Evolutionary conservation across 306 rosid genomes (phyloP).

Genomic region (Quercus gilva): DNA sequence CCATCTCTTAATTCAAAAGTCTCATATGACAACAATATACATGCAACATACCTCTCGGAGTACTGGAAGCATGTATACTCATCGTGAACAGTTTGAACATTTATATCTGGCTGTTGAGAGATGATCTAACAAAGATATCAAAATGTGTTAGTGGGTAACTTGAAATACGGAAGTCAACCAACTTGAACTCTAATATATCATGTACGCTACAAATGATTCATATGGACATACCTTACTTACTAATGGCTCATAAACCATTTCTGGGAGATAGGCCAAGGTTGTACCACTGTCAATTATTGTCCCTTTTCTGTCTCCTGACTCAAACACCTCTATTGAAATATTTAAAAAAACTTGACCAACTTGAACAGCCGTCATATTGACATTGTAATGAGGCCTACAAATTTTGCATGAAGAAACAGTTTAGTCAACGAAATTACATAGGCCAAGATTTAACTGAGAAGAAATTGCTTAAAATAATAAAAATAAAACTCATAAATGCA

Average conservation of each 20-base stretch:
- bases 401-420: conserved; percentile 18
- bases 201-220: neutral
- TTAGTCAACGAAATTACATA: conserved; percentile 16
- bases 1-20: neutral
- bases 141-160: conserved; percentile 17
- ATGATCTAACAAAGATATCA: conserved; percentile 53
- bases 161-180: neutral
- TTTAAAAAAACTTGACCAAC: conserved; percentile 63
- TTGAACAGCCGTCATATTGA: conserved; percentile 91
- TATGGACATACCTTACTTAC: conserved; percentile 54
- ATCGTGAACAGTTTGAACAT: conserved; percentile 73
- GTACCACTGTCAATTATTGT: conserved; percentile 97
- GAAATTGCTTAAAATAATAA: neutral
- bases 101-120: conserved; percentile 65
- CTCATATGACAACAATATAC: conserved; percentile 6
- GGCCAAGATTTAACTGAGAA: conserved; percentile 4
- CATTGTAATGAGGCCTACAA: conserved; percentile 84
- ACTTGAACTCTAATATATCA: neutral
- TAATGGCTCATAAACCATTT: conserved; percentile 71
- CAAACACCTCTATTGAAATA: conserved; percentile 61
- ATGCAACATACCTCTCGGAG: conserved; percentile 63
- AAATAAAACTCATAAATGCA: conserved; percentile 2
- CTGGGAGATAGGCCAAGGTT: conserved; percentile 99
- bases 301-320: conserved; percentile 67
- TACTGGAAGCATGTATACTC: conserved; percentile 94